phyloP scores from a whole-genome alignment of 371 early-diverging fungal species.

The Apophysomyces ossiformis region DNA sequence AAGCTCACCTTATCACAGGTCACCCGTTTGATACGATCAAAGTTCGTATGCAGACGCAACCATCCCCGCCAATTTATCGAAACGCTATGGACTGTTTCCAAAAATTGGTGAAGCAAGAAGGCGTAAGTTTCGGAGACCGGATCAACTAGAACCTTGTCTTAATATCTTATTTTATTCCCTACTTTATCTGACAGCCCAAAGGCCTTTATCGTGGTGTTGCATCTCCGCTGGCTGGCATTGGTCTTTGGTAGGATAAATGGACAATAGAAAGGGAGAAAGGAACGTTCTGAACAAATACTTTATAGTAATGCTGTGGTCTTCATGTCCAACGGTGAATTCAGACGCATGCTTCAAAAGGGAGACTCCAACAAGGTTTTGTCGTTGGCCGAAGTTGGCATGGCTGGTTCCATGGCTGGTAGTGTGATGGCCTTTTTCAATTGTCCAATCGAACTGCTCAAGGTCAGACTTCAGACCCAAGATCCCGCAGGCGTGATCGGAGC shows the following conservation, averaged over 20 bases:
- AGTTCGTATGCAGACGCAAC: conserved; percentile 84
- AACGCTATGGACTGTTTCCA: conserved; percentile 78
- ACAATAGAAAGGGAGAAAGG: conserved; percentile 3
- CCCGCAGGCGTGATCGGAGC: conserved; percentile 42
- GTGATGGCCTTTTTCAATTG: conserved; percentile 86
- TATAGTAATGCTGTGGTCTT: conserved; percentile 85
- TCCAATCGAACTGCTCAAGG: conserved; percentile 86
- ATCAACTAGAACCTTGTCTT: neutral
- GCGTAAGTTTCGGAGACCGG: conserved; percentile 51
- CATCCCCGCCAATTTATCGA: conserved; percentile 68
- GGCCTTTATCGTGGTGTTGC: conserved; percentile 86
- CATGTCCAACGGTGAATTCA: conserved; percentile 78
- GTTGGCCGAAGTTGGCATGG: conserved; percentile 64
- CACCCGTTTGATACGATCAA: conserved; percentile 84
- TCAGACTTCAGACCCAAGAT: conserved; percentile 83
- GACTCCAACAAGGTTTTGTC: conserved; percentile 53
- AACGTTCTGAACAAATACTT: neutral
- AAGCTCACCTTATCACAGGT: conserved; percentile 38
- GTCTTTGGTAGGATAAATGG: conserved; percentile 64
- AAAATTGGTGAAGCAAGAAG: conserved; percentile 73
- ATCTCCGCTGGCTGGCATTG: conserved; percentile 87
- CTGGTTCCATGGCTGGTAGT: conserved; percentile 84
- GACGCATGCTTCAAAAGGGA: conserved; percentile 64
- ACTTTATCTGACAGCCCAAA: conserved; percentile 40
- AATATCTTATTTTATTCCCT: neutral